Percentiles rank a stretch among this genome's conserved stretches.
Conservation (phyloP, 306 rosid species). For the Vigna hirtella region DNA sequence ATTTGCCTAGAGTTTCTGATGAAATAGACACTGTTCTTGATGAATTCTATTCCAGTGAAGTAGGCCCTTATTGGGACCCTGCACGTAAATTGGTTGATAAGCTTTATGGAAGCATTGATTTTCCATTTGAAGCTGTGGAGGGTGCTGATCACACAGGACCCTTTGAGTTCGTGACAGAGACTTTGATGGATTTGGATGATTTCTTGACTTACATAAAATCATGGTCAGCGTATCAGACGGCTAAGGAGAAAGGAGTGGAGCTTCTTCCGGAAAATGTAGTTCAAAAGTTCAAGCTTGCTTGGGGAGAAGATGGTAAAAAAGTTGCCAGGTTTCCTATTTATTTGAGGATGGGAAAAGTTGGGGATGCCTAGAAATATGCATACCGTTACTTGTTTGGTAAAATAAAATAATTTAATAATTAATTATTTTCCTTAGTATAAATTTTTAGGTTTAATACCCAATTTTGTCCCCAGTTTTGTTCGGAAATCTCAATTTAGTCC, state of each 20-base stretch:
- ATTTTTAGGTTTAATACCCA: no score
- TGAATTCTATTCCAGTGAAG: conserved; percentile 34
- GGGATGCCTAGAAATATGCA: conserved; percentile 35
- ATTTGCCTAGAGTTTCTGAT: conserved; percentile 55
- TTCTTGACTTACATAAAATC: conserved; percentile 64
- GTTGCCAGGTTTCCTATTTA: conserved; percentile 62
- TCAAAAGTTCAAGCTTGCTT: conserved; percentile 59
- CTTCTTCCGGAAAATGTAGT: conserved; percentile 55
- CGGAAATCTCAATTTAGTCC: no score
- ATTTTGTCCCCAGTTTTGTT: no score
- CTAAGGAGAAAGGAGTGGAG: conserved; percentile 75
- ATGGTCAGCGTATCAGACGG: conserved; percentile 81
- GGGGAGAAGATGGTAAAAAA: conserved; percentile 61
- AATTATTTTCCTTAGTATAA: no score
- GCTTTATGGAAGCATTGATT: conserved; percentile 60
- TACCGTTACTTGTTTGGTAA: no score
- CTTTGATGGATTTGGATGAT: conserved; percentile 57
- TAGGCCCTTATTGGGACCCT: conserved; percentile 64
- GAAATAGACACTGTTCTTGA: conserved; percentile 51
- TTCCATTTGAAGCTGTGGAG: conserved; percentile 75
- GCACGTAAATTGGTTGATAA: conserved; percentile 58
- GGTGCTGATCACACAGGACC: conserved; percentile 73
- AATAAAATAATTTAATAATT: no score
- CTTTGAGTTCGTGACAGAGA: conserved; percentile 64
- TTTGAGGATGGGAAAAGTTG: conserved; percentile 75